Percentiles rank a stretch among this genome's conserved stretches.
Evolutionary conservation across 2,329 filamentous ascomycete species (phyloP).

Genomic region (Beauveria asiatica): DNA sequence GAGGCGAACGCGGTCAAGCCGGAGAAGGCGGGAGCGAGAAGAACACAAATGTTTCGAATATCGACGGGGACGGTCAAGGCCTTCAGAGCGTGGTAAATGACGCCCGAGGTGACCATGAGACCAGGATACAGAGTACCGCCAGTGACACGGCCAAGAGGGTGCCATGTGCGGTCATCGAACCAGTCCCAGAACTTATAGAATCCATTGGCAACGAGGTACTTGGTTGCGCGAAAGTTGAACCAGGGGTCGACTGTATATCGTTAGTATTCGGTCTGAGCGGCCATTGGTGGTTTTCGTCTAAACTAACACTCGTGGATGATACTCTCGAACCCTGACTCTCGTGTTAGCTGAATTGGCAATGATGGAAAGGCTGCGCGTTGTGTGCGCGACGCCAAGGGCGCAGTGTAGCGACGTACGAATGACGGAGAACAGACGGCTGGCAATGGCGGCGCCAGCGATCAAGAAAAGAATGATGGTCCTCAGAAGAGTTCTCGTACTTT

Average conservation of each 20-base stretch:
- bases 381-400: not conserved
- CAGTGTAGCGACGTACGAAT: conserved; percentile 60
- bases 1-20: conserved; percentile 87
- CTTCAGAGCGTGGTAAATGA: conserved; percentile 89
- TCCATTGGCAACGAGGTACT: conserved; percentile 92
- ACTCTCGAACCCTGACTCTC: conserved; percentile 73
- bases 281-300: conserved; percentile 12
- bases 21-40: conserved; percentile 90
- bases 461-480: conserved; percentile 82
- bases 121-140: conserved; percentile 98
- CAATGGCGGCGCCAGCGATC: conserved; percentile 85
- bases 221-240: conserved; percentile 99
- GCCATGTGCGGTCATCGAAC: conserved; percentile 99
- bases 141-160: conserved; percentile 94
- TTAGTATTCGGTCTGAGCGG: conserved; percentile 18
- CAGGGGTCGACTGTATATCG: conserved; percentile 77
- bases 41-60: conserved; percentile 96
- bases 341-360: conserved; percentile 22
- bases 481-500: conserved; percentile 76
- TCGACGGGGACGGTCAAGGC: conserved; percentile 87
- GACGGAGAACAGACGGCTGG: conserved; percentile 94
- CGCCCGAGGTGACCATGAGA: conserved; percentile 97
- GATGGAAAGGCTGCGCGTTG: not conserved
- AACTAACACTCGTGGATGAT: conserved; percentile 98
- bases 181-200: conserved; percentile 99